Base-by-base conservation (phyloP, 2,329 filamentous ascomycete genomes). In the Diaporthe citrichinensis region DNA sequence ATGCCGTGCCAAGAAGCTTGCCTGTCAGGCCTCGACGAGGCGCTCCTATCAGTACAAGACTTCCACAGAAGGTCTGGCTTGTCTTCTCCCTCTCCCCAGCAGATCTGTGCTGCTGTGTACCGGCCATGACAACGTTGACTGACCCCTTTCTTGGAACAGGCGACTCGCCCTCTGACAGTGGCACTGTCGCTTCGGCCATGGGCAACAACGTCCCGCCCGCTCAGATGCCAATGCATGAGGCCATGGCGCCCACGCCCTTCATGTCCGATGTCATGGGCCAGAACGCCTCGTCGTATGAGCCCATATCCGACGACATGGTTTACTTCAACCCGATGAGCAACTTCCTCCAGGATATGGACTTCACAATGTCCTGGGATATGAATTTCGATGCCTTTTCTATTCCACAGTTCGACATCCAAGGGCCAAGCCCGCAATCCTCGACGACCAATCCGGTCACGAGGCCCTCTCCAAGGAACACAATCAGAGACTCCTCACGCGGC, bases 321-420 rank as follows among this genome's bases (percentile, higher is more conserved):
- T 80, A 78, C 73, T 81, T 81, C 77, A 80, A 81, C 44, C 78
- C 79, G 23, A 78, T 79, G 39, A 78, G 82, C 28, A 81, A 77
- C 51, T 79, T 79, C 72, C 81, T 81, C 69, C 81, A 80, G 69
- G 81, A 82, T 46, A 79, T 83, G 77, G 81, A 83, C 78, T 83
- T 83, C 61, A 79, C 78, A 28, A 71, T 71, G 65, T 79, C 80
- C 1, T 83, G 81, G 82, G 80, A 83, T 59, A 75, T 83, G 15
- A 80, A 82, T 51, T 82, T 83, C 36, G 81, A 82, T 51, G 77
- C 78, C 61, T 80, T 82, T 34, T 74, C 78, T 25, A 79, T 83
- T 20, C 81, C 82, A 15, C 79, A 79, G 20, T 71, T 81, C 25
- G 81, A 82, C 14, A 49, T 77, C n/a, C 74, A 77, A 36, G 79